A percentile compares a stretch with the other conserved stretches of the same genome.
Conservation (phyloP, 306 rosid genomes). For the Bauhinia variegata region DNA sequence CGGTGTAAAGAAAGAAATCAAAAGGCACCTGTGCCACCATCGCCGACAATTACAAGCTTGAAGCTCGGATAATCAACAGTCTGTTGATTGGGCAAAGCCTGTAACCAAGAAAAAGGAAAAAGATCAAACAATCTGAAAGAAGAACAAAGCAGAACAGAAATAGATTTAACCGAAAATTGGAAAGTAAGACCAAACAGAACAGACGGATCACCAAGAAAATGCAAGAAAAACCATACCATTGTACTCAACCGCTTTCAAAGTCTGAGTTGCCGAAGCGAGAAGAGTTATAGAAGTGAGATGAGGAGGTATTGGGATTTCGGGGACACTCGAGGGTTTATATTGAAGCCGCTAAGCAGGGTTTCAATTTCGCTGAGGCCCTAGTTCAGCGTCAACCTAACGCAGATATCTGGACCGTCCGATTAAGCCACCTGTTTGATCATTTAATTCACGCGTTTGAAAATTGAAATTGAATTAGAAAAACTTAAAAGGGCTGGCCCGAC, state of each 20-base stretch:
- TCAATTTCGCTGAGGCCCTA: conserved; percentile 24
- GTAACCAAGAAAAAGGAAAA: not conserved
- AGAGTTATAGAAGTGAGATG: not conserved
- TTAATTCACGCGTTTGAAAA: not conserved
- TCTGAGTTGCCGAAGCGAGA: conserved; percentile 10
- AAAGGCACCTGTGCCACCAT: conserved; percentile 75
- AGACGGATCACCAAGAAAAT: not conserved
- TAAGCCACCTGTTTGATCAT: not conserved
- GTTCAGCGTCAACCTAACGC: conserved; percentile 50
- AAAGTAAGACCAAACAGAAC: conserved; percentile 3
- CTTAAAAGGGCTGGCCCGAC: too few relatives aligned
- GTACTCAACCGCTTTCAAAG: not conserved
- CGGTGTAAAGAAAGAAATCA: not conserved
- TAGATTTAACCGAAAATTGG: not conserved
- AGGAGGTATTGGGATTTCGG: not conserved
- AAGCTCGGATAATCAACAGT: conserved; percentile 80
- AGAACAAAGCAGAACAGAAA: too few relatives aligned
- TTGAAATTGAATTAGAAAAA: not conserved
- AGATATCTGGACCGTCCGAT: conserved; percentile 50
- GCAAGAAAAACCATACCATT: conserved; percentile 28
- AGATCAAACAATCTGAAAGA: too few relatives aligned
- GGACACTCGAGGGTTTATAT: conserved; percentile 22
- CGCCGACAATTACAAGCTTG: conserved; percentile 87
- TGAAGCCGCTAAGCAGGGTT: not conserved
- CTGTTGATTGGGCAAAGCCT: conserved; percentile 83